phyloP scores from a whole-genome alignment of 1,284 basidiomycete species.

The Leccinum huronense region DNA sequence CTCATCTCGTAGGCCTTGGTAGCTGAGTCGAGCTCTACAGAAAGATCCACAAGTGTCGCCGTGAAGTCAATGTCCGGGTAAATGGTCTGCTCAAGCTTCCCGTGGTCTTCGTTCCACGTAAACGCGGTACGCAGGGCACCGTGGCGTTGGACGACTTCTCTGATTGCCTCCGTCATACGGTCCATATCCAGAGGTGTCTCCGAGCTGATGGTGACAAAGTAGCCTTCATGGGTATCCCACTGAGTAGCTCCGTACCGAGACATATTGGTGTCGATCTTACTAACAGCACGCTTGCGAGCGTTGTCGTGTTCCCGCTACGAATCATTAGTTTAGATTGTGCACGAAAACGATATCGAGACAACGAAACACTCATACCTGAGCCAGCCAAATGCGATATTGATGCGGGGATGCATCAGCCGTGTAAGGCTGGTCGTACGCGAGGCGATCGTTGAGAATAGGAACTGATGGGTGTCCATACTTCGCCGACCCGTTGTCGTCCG shows the following conservation, averaged over 20 bases:
- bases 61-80: conserved; percentile 25
- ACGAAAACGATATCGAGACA: too few species aligned
- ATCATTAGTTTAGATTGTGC: neutral
- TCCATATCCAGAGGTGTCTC: conserved; percentile 28
- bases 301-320: conserved; percentile 27
- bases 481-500: conserved; percentile 25
- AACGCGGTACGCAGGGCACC: conserved; percentile 29
- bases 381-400: conserved; percentile 34
- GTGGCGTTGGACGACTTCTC: conserved; percentile 28
- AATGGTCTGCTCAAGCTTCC: conserved; percentile 28
- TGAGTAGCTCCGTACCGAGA: conserved; percentile 31
- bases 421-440: conserved; percentile 34
- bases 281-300: conserved; percentile 19
- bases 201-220: conserved; percentile 23
- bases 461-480: conserved; percentile 33
- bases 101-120: conserved; percentile 28
- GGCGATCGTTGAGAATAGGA: conserved; percentile 30
- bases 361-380: conserved; percentile 25
- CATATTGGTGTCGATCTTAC: conserved; percentile 27
- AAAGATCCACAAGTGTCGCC: conserved; percentile 24
- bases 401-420: conserved; percentile 31
- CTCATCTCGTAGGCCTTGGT: conserved; percentile 16
- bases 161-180: conserved; percentile 25
- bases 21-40: conserved; percentile 19
- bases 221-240: conserved; percentile 33